Base-by-base conservation (phyloP, 1,284 basidiomycete species). In the Pseudozyma hubeiensis region DNA sequence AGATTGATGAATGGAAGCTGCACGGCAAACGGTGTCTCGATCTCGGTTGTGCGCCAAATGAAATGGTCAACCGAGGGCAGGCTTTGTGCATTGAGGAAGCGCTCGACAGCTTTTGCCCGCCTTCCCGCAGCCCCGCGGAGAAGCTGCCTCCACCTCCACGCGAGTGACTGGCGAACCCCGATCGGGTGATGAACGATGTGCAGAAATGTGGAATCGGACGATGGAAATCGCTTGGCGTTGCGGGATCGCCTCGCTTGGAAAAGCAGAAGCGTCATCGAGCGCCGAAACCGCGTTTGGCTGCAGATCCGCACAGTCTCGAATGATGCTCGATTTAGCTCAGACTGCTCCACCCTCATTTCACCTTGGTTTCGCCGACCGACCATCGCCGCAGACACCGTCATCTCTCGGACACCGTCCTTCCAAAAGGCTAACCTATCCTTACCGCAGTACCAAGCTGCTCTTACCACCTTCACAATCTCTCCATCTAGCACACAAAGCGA, bases 261-360 rank as follows among this genome's bases (percentile, higher is more conserved):
- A 9, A 19, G 9, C 16, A 34, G 6, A 6, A 44, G 43, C 46
- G 46, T 48, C 46, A 48, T 48, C 46, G 46, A 48, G 31, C 46
- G 46, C 33, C 33, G 46, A 48, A 24, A 19, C 8, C 17, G 17
- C 8, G 19, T 24, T 19, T 19, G 40, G 19, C 46, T 48, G 46
- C 46, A 48, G 46, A 33, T 8, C 24, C 9, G 7, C 19, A 24
- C 35, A 45, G 17, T 24, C 43, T 7, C 24, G 19, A 30, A 37
- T 24, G 24, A 24, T 24, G 24, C 35, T 37, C 35, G 35, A 37
- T 37, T 37, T 37, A 14, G 24, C 24, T 24, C 24, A 24, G 2
- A 24, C 24, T 24, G 24, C 24, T 24, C 24, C 24, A 24, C 24
- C 2, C 24, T 24, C 24, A 24, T 24, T 24, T 24, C 24, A 24